A percentile compares a stretch with the other conserved stretches of the same genome.
These are phyloP conservation scores for Amphirosellinia nigrospora DNA, from an alignment of 495 filamentous ascomycete genomes.

Conservation along the genomic window DNA sequence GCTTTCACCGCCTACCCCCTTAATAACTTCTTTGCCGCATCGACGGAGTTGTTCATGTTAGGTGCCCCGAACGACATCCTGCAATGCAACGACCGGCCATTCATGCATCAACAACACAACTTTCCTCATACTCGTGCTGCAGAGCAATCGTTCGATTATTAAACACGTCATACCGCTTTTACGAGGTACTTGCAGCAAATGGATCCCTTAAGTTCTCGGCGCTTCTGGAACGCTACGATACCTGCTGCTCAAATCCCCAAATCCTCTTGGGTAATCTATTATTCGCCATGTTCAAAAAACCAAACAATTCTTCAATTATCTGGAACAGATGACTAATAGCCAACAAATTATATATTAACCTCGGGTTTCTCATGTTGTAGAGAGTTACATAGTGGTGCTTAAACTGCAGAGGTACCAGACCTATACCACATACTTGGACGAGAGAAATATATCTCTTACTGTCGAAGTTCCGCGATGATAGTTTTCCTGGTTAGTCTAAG, in stretches of 20 bases:
- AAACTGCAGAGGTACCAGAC: background rate
- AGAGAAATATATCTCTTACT: background rate
- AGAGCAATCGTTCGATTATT: background rate
- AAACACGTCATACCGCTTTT: slow-evolving; percentile 17
- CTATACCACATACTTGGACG: background rate
- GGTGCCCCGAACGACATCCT: background rate
- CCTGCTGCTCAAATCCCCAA: background rate
- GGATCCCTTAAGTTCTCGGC: background rate
- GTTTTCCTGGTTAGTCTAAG: no score
- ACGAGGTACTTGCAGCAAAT: background rate
- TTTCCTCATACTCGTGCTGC: background rate
- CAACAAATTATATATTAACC: background rate
- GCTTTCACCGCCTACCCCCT: slow-evolving; percentile 9
- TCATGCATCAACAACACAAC: slow-evolving; percentile 7
- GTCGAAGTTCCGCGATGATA: no score
- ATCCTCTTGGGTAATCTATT: background rate
- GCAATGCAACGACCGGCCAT: background rate
- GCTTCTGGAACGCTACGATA: background rate
- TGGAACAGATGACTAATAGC: background rate
- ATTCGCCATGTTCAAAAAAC: no score
- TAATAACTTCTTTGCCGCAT: background rate
- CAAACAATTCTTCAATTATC: no score
- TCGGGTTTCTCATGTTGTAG: background rate
- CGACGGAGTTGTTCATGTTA: background rate
- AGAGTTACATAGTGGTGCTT: background rate